These are phyloP conservation scores for Cryptococcus wingfieldii DNA, from an alignment of 1,284 basidiomycete species.

Conservation along the genomic window DNA sequence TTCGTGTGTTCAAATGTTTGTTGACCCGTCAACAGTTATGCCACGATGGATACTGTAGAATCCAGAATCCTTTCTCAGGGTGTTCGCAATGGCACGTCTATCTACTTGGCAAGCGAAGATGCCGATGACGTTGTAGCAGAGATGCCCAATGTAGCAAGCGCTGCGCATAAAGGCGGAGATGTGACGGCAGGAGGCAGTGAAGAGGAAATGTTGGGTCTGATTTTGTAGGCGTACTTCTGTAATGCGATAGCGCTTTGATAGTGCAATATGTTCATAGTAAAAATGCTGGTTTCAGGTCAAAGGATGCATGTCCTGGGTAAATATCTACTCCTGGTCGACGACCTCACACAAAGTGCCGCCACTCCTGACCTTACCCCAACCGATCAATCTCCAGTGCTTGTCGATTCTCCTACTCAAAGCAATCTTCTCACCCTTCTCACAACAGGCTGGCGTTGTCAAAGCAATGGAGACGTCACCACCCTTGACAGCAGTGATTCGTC, in stretches of 20 bases:
- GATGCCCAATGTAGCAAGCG: slow-evolving; percentile 38
- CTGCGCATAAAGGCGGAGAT: slow-evolving; percentile 42
- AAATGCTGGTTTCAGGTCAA: neutral
- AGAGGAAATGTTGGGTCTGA: slow-evolving; percentile 31
- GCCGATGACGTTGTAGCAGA: slow-evolving; percentile 24
- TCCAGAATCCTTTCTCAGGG: slow-evolving; percentile 41
- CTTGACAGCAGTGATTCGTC: slow-evolving; percentile 84
- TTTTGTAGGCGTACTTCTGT: slow-evolving; percentile 15
- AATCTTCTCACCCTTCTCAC: slow-evolving; percentile 92
- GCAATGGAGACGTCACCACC: slow-evolving; percentile 89
- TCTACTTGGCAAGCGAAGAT: slow-evolving; percentile 39
- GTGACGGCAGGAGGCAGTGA: slow-evolving; percentile 26
- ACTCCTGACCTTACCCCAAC: slow-evolving; percentile 46
- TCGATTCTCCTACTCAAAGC: slow-evolving; percentile 87
- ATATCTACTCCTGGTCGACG: slow-evolving; percentile 24
- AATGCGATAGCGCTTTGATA: neutral
- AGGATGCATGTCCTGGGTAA: neutral
- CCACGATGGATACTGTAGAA: slow-evolving; percentile 46
- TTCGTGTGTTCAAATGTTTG: neutral
- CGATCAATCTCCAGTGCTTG: slow-evolving; percentile 83
- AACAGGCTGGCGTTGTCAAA: slow-evolving; percentile 85
- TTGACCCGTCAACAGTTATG: slow-evolving; percentile 26
- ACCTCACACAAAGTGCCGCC: slow-evolving; percentile 45
- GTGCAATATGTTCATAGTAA: no score
- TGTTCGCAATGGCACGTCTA: slow-evolving; percentile 43